Evolutionary conservation across 768 basidiomycete species (phyloP).

Genomic region (Megacollybia marginata): DNA sequence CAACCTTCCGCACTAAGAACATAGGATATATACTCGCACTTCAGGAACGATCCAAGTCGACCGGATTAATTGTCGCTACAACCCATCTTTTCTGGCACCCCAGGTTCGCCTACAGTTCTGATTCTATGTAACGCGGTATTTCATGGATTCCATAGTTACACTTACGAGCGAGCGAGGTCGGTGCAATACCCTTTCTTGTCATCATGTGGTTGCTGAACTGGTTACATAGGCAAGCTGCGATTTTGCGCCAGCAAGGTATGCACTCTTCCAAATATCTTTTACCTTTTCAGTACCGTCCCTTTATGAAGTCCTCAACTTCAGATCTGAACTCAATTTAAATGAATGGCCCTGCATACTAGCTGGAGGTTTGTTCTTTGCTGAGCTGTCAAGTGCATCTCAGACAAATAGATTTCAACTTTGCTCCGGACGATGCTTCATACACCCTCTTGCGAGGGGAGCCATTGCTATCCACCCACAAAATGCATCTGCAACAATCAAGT

Average conservation of each 20-base stretch:
- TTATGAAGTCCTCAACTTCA: conserved; percentile 36
- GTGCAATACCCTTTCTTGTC: neutral
- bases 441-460: conserved; percentile 61
- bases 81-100: conserved; percentile 98
- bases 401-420: conserved; percentile 78
- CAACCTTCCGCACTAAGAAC: conserved; percentile 70
- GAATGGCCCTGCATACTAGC: conserved; percentile 78
- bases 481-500: conserved; percentile 50
- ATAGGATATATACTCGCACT: conserved; percentile 73
- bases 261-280: too few species aligned
- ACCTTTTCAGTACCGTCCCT: too few species aligned
- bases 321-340: conserved; percentile 30
- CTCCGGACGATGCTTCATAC: conserved; percentile 78
- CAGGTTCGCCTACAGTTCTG: conserved; percentile 38
- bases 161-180: neutral
- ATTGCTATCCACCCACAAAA: conserved; percentile 47
- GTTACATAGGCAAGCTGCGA: too few species aligned
- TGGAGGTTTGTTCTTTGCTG: conserved; percentile 52
- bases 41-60: conserved; percentile 27
- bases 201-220: neutral
- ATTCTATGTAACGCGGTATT: neutral
- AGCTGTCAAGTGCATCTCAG: too few species aligned
- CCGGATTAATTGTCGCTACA: conserved; percentile 72
- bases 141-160: neutral
- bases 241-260: too few species aligned